Evolutionary conservation across 495 filamentous ascomycete species (phyloP), one percentile per base, ranked within the genome.

Genomic region (Aspergillus sclerotioniger): DNA sequence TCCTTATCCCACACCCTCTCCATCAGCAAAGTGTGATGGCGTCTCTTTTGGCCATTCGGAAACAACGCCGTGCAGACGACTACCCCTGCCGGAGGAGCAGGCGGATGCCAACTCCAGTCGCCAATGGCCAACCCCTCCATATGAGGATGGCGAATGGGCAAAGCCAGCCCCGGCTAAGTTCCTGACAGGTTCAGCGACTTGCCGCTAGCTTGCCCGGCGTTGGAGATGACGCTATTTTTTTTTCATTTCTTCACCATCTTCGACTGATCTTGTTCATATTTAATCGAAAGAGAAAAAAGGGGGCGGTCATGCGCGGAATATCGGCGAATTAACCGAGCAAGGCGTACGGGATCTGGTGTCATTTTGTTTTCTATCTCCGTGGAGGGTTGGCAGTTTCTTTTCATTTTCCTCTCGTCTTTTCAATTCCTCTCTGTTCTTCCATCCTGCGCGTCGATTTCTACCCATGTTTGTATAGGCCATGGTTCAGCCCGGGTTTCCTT

Each of bases 51-150:
- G 85, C 17, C 85, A 87, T 44, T 75, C 76, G 33, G 65, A 71
- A 1, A 69, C 72, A 43, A 80, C 81, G 2, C 80, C 80, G 3
- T 72, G 71, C 54, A 79, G 77, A 54, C 75, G 76, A 15, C 41
- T 79, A 16, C 77, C 87, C 51, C 84, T 91, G 56, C 76, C 78
- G 15, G 69, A 86, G 10, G 83, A 82, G 28, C 87, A 87, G 46
- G 81, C 84, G 56, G 74, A 82, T 28, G 71, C 80, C 28, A 80
- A 67, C 43, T 67, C 71, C 0, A 80, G 82, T 57, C 82, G 88
- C 45, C 91, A 92, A 71, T 96, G 91, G 89, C 92, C 92, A 25
- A 98, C 94, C n/a, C 95, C 95, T 39, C 94, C 94, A 28, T 95
- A 96, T 64, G 87, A 89, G 54, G 92, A 95, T 65, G 84, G 86